A percentile compares a stretch with the other conserved stretches of the same genome.
Evolutionary conservation across 305 asterid genomes (phyloP).

Genomic region (Rubia occidens): DNA sequence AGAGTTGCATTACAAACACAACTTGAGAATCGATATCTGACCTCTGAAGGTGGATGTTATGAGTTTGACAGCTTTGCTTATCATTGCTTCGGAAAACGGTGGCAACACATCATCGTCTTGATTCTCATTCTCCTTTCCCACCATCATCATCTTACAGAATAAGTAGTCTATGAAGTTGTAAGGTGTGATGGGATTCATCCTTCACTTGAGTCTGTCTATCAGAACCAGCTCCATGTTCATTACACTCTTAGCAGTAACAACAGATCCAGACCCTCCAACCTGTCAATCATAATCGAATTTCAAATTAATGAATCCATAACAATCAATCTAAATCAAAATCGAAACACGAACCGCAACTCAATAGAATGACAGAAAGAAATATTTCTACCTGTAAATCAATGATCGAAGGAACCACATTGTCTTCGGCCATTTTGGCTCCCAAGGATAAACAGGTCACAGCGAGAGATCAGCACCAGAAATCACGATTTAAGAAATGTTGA

Average conservation of each 20-base stretch:
- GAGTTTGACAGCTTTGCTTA: conserved; percentile 39
- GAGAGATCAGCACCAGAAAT: conserved; percentile 11
- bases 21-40: conserved; percentile 3
- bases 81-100: conserved; percentile 20
- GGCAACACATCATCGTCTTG: conserved; percentile 8
- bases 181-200: conserved; percentile 58
- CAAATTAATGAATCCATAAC: neutral
- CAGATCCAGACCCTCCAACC: conserved; percentile 40
- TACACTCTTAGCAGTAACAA: conserved; percentile 49
- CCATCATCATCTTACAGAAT: conserved; percentile 31
- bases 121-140: conserved; percentile 17
- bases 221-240: conserved; percentile 65
- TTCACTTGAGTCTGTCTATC: conserved; percentile 47
- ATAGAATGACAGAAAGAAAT: neutral
- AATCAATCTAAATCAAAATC: neutral
- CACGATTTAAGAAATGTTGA: neutral
- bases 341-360: neutral
- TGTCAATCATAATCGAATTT: conserved; percentile 12
- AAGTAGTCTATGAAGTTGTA: conserved; percentile 48
- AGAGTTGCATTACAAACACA: neutral
- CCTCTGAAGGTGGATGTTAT: conserved; percentile 49
- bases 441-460: conserved; percentile 60
- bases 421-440: conserved; percentile 73
- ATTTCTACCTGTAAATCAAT: conserved; percentile 55
- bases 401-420: conserved; percentile 31